Conservation (phyloP, 2,329 filamentous ascomycete genomes). For the Tolypocladium album region DNA sequence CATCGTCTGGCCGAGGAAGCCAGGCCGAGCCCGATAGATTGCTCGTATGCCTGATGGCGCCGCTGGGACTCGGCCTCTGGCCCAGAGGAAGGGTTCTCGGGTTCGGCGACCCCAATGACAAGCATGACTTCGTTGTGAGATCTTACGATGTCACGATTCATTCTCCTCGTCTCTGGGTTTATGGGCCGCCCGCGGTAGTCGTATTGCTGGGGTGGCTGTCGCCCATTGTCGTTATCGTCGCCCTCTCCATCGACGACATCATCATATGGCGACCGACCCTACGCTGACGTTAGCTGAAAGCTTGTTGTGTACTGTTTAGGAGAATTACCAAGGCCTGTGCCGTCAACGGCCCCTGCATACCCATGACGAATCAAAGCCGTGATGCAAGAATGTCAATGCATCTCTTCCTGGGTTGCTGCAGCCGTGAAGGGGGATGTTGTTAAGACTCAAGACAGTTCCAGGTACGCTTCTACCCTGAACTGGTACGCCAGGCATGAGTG, state of each 20-base stretch:
- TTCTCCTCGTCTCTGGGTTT: slow-evolving; percentile 41
- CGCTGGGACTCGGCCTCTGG: slow-evolving; percentile 29
- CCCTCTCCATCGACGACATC: slow-evolving; percentile 42
- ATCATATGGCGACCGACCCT: slow-evolving; percentile 52
- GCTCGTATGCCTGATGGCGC: slow-evolving; percentile 36
- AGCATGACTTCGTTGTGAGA: slow-evolving; percentile 55
- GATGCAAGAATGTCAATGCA: neutral
- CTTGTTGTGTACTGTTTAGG: neutral
- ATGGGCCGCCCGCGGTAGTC: slow-evolving; percentile 45
- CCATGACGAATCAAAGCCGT: slow-evolving; percentile 25
- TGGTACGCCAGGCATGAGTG: neutral
- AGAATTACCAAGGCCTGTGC: slow-evolving; percentile 42
- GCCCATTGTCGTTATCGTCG: slow-evolving; percentile 26
- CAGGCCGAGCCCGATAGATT: slow-evolving; percentile 30
- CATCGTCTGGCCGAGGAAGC: slow-evolving; percentile 19
- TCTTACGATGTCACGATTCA: slow-evolving; percentile 46
- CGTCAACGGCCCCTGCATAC: slow-evolving; percentile 43
- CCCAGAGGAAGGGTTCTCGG: slow-evolving; percentile 32
- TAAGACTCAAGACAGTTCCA: neutral
- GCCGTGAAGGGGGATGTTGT: neutral
- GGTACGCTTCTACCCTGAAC: too few species aligned
- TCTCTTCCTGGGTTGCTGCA: neutral
- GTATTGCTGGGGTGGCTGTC: slow-evolving; percentile 35
- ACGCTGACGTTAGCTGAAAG: neutral
- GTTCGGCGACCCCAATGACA: slow-evolving; percentile 51